Percentiles rank a stretch among this genome's conserved stretches.
These are phyloP conservation scores for Colletotrichum tanaceti DNA, from an alignment of 2,329 filamentous ascomycete species.

Conservation along the genomic window DNA sequence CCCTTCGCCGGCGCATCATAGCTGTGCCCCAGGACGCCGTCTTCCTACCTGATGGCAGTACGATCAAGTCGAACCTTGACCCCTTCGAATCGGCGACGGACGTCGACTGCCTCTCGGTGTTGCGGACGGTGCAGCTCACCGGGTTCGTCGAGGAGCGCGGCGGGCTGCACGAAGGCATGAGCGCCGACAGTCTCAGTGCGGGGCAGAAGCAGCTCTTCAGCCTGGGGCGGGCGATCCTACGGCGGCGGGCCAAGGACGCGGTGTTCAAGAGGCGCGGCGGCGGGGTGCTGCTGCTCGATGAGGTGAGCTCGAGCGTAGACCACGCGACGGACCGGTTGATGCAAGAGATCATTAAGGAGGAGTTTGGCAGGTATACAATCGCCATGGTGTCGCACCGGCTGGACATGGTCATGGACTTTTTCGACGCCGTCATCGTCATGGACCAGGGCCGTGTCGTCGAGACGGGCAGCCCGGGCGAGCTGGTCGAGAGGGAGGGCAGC, in stretches of 20 bases:
- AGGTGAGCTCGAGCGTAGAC: constrained; percentile 58
- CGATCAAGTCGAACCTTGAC: constrained; percentile 53
- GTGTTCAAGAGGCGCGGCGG: constrained; percentile 37
- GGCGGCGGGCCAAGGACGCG: constrained; percentile 50
- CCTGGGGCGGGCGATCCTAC: constrained; percentile 66
- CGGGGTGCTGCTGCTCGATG: constrained; percentile 55
- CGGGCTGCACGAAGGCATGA: constrained; percentile 50
- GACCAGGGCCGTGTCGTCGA: constrained; percentile 60
- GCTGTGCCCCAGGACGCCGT: constrained; percentile 61
- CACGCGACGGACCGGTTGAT: constrained; percentile 55
- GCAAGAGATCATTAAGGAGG: constrained; percentile 54
- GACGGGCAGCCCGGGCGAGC: constrained; percentile 33
- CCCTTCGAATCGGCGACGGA: constrained; percentile 45
- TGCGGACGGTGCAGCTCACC: constrained; percentile 48
- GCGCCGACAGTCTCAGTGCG: constrained; percentile 59
- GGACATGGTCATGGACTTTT: constrained; percentile 63
- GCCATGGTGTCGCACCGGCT: constrained; percentile 60
- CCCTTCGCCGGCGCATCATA: constrained; percentile 56
- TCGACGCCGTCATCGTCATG: constrained; percentile 61
- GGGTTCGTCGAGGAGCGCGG: constrained; percentile 44
- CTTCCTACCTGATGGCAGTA: constrained; percentile 55
- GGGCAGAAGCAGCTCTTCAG: constrained; percentile 72
- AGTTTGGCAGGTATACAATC: constrained; percentile 64
- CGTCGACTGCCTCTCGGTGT: constrained; percentile 45
- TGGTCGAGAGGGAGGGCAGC: constrained; percentile 43